Evolutionary conservation across 2,329 filamentous ascomycete species (phyloP).

Genomic region (Fusarium sp.): DNA sequence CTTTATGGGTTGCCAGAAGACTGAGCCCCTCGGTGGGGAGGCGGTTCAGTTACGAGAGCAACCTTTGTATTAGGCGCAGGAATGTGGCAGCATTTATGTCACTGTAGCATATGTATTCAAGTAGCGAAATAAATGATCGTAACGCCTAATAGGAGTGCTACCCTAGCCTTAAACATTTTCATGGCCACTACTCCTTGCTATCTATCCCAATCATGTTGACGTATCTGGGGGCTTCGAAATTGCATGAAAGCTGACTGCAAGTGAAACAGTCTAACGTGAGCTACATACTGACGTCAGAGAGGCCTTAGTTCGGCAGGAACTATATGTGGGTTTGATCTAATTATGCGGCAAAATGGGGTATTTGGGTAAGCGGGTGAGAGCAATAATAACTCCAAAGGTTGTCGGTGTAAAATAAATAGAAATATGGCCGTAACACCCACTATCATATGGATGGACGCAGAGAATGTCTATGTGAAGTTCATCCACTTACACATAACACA

Average conservation of each 20-base stretch:
- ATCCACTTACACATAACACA: not conserved
- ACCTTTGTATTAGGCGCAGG: constrained; percentile 12
- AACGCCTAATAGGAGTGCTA: constrained; percentile 7
- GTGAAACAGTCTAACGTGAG: constrained; percentile 3
- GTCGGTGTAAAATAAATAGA: not conserved
- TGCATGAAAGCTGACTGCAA: constrained; percentile 9
- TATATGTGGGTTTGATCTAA: constrained; percentile 13
- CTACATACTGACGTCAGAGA: constrained; percentile 42
- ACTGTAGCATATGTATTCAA: constrained; percentile 5
- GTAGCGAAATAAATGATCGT: constrained; percentile 2
- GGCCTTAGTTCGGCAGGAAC: constrained; percentile 14
- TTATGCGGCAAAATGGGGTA: constrained; percentile 8
- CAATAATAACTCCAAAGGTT: not conserved
- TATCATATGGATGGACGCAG: not conserved
- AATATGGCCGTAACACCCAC: too few relatives aligned
- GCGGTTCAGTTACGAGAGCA: constrained; percentile 33
- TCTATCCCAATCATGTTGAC: not conserved
- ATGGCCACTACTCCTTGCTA: constrained; percentile 26
- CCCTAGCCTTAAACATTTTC: constrained; percentile 8
- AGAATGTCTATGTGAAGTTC: not conserved
- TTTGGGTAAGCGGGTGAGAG: not conserved
- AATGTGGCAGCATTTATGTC: constrained; percentile 8
- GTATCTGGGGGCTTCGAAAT: not conserved
- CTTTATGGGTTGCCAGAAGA: constrained; percentile 10
- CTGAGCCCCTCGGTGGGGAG: constrained; percentile 49